A percentile compares a stretch with the other conserved stretches of the same genome.
phyloP scores from a whole-genome alignment of 208 protist genomes.

The Wallacemonas rigidus region DNA sequence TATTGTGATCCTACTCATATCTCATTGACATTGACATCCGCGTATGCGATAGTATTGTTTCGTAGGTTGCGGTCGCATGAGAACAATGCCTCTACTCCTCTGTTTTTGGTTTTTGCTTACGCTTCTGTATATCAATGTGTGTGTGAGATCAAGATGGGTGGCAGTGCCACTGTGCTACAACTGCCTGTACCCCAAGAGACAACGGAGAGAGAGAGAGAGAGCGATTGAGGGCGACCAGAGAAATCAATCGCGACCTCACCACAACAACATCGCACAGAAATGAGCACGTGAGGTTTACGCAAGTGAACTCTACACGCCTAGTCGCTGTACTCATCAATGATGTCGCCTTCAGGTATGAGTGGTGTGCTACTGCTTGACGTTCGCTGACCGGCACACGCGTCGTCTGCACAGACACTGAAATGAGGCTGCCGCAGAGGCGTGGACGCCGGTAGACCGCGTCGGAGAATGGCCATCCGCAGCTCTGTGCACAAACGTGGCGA shows the following conservation, averaged over 20 bases:
- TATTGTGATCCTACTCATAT: too few relatives aligned
- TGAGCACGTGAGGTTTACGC: too few relatives aligned
- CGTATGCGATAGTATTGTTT: too few relatives aligned
- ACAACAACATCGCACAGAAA: too few relatives aligned
- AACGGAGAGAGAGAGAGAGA: slow-evolving; percentile 13
- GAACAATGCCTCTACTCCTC: not conserved
- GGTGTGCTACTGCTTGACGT: not conserved
- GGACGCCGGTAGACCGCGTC: not conserved
- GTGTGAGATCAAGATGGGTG: too few relatives aligned
- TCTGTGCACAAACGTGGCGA: slow-evolving; percentile 13
- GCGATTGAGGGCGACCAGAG: not conserved
- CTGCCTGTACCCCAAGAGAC: too few relatives aligned
- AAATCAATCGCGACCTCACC: too few relatives aligned
- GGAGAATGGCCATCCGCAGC: slow-evolving; percentile 1
- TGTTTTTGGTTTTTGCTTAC: slow-evolving; percentile 5
- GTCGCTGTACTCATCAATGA: slow-evolving; percentile 61
- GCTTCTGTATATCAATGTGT: too few relatives aligned
- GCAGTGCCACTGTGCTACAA: too few relatives aligned
- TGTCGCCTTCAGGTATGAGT: slow-evolving; percentile 41
- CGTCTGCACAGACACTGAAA: not conserved
- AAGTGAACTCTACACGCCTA: slow-evolving; percentile 10
- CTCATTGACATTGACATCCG: too few relatives aligned
- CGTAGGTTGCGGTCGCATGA: too few relatives aligned
- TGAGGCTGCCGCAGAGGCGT: not conserved
- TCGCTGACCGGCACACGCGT: not conserved